phyloP scores from a whole-genome alignment of 345 rosid genomes.

The Gossypium arboreum region DNA sequence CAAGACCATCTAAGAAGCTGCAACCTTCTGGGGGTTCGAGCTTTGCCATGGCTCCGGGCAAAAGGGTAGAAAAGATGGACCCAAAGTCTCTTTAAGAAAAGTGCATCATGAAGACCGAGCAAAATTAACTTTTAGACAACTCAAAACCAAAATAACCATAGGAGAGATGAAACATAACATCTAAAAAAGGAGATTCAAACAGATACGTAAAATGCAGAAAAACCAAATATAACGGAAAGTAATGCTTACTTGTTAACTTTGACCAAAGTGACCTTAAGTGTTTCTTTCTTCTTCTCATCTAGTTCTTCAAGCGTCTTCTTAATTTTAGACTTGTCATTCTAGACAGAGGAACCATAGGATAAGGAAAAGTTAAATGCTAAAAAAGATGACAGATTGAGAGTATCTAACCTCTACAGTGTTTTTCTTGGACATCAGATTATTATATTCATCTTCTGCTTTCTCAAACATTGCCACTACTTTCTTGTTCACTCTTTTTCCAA shows the following conservation, averaged over 20 bases:
- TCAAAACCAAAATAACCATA: constrained; percentile 10
- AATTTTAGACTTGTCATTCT: constrained; percentile 90
- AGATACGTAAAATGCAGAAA: constrained; percentile 1
- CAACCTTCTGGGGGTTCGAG: constrained; percentile 88
- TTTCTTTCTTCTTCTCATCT: constrained; percentile 95
- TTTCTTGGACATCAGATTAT: constrained; percentile 76
- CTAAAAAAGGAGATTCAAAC: constrained; percentile 4
- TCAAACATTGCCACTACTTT: constrained; percentile 98
- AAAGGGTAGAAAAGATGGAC: constrained; percentile 83
- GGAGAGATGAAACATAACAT: neutral
- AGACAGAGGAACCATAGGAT: constrained; percentile 13
- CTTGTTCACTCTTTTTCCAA: constrained; percentile 94
- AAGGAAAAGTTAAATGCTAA: constrained; percentile 14
- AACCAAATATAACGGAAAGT: constrained; percentile 3
- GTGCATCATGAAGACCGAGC: neutral
- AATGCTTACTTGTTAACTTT: constrained; percentile 71
- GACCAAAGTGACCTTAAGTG: constrained; percentile 88
- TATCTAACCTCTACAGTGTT: constrained; percentile 80
- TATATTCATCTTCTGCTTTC: constrained; percentile 97
- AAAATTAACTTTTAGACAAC: constrained; percentile 1
- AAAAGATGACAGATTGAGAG: constrained; percentile 13
- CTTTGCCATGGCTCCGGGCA: constrained; percentile 90
- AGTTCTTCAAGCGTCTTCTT: constrained; percentile 93
- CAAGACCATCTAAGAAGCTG: constrained; percentile 87
- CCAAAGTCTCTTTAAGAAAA: constrained; percentile 69